A percentile compares a stretch with the other conserved stretches of the same genome.
These are phyloP conservation scores for Noccaea caerulescens DNA, from an alignment of 345 rosid species.

Conservation along the genomic window DNA sequence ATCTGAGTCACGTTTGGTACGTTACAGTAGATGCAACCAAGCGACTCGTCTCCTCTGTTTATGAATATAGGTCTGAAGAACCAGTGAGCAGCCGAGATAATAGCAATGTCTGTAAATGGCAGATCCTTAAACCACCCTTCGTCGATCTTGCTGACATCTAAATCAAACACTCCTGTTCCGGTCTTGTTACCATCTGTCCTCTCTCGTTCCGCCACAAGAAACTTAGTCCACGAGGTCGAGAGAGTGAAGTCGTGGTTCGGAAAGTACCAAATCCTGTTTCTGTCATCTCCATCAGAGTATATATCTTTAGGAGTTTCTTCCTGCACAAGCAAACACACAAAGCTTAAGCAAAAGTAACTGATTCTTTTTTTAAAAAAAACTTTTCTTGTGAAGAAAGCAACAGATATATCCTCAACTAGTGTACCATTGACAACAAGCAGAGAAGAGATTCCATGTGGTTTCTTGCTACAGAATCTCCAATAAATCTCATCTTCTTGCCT, in stretches of 20 bases:
- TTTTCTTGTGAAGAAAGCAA: slow-evolving; percentile 37
- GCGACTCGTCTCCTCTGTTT: slow-evolving; percentile 42
- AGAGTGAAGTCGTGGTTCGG: slow-evolving; percentile 68
- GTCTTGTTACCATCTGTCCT: slow-evolving; percentile 52
- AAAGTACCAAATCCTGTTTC: slow-evolving; percentile 74
- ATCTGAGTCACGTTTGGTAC: slow-evolving; percentile 52
- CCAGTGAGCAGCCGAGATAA: slow-evolving; percentile 79
- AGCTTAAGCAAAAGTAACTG: neutral
- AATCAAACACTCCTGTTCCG: slow-evolving; percentile 50
- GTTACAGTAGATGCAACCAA: slow-evolving; percentile 75
- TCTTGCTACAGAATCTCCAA: slow-evolving; percentile 90
- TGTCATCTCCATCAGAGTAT: slow-evolving; percentile 60
- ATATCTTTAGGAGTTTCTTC: slow-evolving; percentile 61
- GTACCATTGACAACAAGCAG: slow-evolving; percentile 77
- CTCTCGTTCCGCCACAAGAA: slow-evolving; percentile 62
- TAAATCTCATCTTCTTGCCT: slow-evolving; percentile 74
- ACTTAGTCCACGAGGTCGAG: slow-evolving; percentile 65
- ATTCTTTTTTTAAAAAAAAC: neutral
- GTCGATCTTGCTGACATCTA: slow-evolving; percentile 57
- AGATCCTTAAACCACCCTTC: slow-evolving; percentile 52
- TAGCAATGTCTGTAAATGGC: slow-evolving; percentile 51
- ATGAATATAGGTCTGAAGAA: slow-evolving; percentile 70
- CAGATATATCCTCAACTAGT: neutral
- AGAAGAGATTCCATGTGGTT: slow-evolving; percentile 90
- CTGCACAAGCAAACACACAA: slow-evolving; percentile 45